Conservation (phyloP, 495 filamentous ascomycete species). For the Aspergillus steynii region DNA sequence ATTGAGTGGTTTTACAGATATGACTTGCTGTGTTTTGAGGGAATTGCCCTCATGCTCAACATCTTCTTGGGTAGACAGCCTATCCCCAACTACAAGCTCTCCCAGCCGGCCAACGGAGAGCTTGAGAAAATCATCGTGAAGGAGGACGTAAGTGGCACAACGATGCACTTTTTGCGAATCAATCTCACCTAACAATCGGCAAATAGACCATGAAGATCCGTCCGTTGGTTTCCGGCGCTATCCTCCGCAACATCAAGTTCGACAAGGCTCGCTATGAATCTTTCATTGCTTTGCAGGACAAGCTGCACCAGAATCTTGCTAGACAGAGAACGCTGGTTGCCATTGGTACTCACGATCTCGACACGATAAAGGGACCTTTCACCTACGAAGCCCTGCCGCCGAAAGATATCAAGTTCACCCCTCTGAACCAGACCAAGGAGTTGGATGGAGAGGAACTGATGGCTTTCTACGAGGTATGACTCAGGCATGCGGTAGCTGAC, state of each 20-base stretch:
- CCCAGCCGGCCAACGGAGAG: constrained; percentile 68
- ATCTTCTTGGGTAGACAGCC: constrained; percentile 79
- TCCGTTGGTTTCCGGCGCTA: constrained; percentile 82
- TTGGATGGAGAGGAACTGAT: constrained; percentile 91
- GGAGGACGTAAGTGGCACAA: constrained; percentile 54
- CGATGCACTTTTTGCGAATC: not conserved
- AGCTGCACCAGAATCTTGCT: constrained; percentile 95
- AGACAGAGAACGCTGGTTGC: constrained; percentile 89
- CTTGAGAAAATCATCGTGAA: constrained; percentile 77
- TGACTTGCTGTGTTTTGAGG: constrained; percentile 98
- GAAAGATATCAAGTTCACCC: constrained; percentile 87
- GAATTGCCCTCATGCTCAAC: constrained; percentile 91
- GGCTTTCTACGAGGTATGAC: constrained; percentile 79
- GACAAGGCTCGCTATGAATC: constrained; percentile 88
- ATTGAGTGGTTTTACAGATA: constrained; percentile 60
- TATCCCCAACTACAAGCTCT: constrained; percentile 76
- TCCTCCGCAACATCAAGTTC: constrained; percentile 89
- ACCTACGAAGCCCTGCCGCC: constrained; percentile 91
- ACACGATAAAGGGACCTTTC: constrained; percentile 92
- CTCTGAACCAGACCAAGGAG: constrained; percentile 84
- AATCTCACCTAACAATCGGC: not conserved
- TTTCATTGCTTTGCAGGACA: constrained; percentile 97
- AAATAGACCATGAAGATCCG: constrained; percentile 71
- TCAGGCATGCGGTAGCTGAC: constrained; percentile 1
- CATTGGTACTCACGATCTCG: constrained; percentile 96